Evolutionary conservation across 371 early-diverging fungal species (phyloP), one percentile per base, ranked within the genome.

Genomic region (Basidiobolus meristosporus): DNA sequence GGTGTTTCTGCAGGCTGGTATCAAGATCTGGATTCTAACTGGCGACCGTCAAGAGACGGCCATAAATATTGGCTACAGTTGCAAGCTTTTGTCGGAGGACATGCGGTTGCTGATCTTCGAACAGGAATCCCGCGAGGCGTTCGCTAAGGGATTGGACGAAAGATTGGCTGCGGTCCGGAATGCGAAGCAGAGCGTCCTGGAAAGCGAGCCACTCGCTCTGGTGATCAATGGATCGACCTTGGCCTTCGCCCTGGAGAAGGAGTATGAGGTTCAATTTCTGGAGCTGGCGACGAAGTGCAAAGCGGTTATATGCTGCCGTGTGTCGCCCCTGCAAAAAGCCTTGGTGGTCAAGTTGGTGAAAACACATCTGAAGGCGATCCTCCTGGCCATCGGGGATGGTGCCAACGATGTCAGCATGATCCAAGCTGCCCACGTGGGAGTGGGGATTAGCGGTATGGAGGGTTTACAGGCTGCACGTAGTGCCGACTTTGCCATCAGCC

Each of bases 361-460:
- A 48, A 68, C 77, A 11, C 67, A 74, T 33, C 62, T 59, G 32
- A 77, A 65, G 40, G 73, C 85, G 7, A 82, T 78, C 50, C 54
- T 76, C 38, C 73, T 83, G 44, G 93, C 80, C 31, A 90, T 92
- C 40, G 97, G 98, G 30, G 98, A 98, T 58, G 98, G 98, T 36
- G 96, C 96, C 28, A 98, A 98, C 53, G 98, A 98, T 57, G 93
- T 98, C 3, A 73, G 82, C 18, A 98, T 98, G 98, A 84, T 98
- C 44, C 85, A 90, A 59, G 87, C 87, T 16, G 91, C 98, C 4
- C 90, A 96, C 52, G 90, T 98, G 0, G 83, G 84, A 45, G 76
- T 98, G 16, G 98, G 98, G 41, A 97, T 98, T 45, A 82, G 81
- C 42, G 98, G 98, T 36, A 74, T 84, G 43, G 98, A 98, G 56